These are phyloP conservation scores for Fonsecaea pedrosoi DNA, from an alignment of 2,329 filamentous ascomycete species.

Conservation along the genomic window DNA sequence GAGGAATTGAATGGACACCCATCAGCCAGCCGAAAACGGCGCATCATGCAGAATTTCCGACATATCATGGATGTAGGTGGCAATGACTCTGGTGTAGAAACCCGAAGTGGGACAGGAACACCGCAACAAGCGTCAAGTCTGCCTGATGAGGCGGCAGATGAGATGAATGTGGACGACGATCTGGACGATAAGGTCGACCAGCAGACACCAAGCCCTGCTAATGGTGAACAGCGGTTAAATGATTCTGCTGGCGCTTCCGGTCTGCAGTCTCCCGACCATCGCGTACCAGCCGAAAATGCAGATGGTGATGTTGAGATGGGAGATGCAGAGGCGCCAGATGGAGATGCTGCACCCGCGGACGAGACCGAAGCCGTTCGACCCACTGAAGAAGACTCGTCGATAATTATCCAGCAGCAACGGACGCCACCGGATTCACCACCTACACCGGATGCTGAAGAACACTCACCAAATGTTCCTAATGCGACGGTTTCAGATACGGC, in stretches of 20 bases:
- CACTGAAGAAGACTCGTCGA: slow-evolving; percentile 35
- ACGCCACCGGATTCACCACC: slow-evolving; percentile 42
- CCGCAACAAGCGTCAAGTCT: slow-evolving; percentile 51
- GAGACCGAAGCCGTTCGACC: slow-evolving; percentile 41
- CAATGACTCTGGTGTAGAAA: slow-evolving; percentile 60
- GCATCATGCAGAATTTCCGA: slow-evolving; percentile 78
- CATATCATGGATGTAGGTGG: slow-evolving; percentile 64
- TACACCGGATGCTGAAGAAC: slow-evolving; percentile 25
- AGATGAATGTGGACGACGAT: slow-evolving; percentile 49
- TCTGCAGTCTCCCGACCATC: slow-evolving; percentile 24
- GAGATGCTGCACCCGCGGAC: slow-evolving; percentile 45
- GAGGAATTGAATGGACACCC: slow-evolving; percentile 73
- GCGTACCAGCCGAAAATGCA: neutral
- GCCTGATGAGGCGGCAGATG: slow-evolving; percentile 54
- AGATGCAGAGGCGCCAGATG: slow-evolving; percentile 50
- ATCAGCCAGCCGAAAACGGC: slow-evolving; percentile 79
- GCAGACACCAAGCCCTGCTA: slow-evolving; percentile 28
- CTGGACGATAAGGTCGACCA: slow-evolving; percentile 28
- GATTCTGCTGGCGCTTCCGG: slow-evolving; percentile 33
- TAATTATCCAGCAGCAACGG: slow-evolving; percentile 39
- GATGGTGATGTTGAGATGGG: slow-evolving; percentile 47
- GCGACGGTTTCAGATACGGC: slow-evolving; percentile 20
- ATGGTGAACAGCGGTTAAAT: slow-evolving; percentile 22
- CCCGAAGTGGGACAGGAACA: slow-evolving; percentile 56
- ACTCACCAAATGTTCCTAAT: slow-evolving; percentile 6